phyloP scores from a whole-genome alignment of 2,329 filamentous ascomycete species.

The Aspergillus ruber region DNA sequence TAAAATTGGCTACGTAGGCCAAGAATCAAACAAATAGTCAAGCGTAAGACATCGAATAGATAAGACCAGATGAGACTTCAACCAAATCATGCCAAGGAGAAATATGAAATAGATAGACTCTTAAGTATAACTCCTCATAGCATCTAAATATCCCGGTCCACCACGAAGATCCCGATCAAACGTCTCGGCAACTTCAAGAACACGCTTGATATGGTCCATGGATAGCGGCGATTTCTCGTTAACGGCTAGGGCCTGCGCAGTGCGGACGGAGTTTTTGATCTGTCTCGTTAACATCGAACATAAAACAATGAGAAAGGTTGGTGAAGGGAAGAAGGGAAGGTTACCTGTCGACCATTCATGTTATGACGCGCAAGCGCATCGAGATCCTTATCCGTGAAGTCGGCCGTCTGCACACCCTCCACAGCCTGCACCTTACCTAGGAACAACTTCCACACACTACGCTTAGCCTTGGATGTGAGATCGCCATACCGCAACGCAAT shows the following conservation, averaged over 20 bases:
- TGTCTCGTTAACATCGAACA: conserved; percentile 32
- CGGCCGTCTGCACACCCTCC: conserved; percentile 49
- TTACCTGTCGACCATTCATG: conserved; percentile 61
- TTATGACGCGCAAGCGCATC: conserved; percentile 60
- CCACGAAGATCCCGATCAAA: conserved; percentile 81
- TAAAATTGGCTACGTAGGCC: no score
- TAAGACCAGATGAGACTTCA: conserved; percentile 2
- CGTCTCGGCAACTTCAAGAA: conserved; percentile 75
- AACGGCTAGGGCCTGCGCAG: conserved; percentile 73
- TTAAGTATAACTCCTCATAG: conserved; percentile 71
- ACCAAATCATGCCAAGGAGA: background rate
- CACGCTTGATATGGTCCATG: conserved; percentile 73
- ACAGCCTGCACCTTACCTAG: conserved; percentile 63
- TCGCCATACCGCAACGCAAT: conserved; percentile 76
- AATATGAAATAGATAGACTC: conserved; percentile 1
- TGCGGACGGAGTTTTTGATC: conserved; percentile 85
- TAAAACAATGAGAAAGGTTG: background rate
- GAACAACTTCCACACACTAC: conserved; percentile 78
- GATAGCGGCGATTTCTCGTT: conserved; percentile 64
- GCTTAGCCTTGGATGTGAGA: conserved; percentile 64
- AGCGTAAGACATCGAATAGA: conserved; percentile 1
- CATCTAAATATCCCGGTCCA: conserved; percentile 71
- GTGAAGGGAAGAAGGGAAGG: no score
- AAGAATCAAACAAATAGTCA: background rate
- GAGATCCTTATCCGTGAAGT: conserved; percentile 56